These are phyloP conservation scores for Aphanomyces astaci DNA, from an alignment of 352 stramenopile genomes.

Conservation along the genomic window DNA sequence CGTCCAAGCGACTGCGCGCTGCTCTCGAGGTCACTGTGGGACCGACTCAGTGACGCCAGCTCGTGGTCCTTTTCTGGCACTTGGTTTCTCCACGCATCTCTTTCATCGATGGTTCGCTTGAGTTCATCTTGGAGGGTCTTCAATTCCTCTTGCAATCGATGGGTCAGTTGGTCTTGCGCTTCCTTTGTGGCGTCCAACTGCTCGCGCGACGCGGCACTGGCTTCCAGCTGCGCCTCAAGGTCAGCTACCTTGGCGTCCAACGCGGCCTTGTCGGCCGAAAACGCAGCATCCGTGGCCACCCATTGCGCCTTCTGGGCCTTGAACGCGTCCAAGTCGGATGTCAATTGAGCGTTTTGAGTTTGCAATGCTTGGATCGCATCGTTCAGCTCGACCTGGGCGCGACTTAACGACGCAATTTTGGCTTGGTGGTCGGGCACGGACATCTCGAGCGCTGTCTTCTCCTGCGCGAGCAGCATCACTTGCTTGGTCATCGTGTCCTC, in stretches of 20 bases:
- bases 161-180: not conserved
- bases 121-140: not conserved
- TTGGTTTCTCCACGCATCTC: not conserved
- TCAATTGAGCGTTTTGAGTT: not conserved
- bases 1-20: not conserved
- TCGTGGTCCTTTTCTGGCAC: not conserved
- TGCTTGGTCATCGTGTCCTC: not conserved
- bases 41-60: not conserved
- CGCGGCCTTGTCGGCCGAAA: not conserved
- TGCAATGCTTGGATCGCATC: not conserved
- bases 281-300: not conserved
- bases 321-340: not conserved
- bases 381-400: not conserved
- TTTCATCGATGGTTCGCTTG: not conserved
- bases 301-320: not conserved
- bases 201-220: not conserved
- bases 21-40: not conserved
- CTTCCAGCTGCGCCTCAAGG: not conserved
- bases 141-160: not conserved
- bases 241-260: not conserved
- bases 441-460: slow-evolving; percentile 17
- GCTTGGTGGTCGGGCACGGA: not conserved
- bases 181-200: not conserved
- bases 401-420: not conserved
- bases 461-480: not conserved